A percentile compares a stretch with the other conserved stretches of the same genome.
These are phyloP conservation scores for Rhodomyrtus tomentosa DNA, from an alignment of 345 rosid species.

Conservation along the genomic window DNA sequence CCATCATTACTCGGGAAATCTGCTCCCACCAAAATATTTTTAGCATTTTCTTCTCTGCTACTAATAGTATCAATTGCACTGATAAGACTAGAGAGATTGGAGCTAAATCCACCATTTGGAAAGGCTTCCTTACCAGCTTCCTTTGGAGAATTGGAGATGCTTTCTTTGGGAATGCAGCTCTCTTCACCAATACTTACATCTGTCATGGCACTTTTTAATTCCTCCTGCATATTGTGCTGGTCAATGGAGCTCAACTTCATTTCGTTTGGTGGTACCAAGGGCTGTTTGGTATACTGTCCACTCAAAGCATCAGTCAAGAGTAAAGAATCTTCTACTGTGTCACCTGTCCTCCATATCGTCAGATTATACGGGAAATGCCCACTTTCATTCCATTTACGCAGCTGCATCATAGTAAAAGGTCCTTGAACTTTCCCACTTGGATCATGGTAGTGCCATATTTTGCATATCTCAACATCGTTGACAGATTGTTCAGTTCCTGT, in stretches of 20 bases:
- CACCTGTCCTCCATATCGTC: conserved; percentile 63
- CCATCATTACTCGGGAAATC: neutral
- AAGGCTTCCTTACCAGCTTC: conserved; percentile 13
- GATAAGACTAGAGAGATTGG: conserved; percentile 12
- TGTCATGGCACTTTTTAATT: conserved; percentile 3
- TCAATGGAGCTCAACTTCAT: conserved; percentile 1
- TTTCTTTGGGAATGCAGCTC: conserved; percentile 11
- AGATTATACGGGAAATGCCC: conserved; percentile 69
- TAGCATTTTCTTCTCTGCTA: neutral
- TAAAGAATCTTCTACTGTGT: conserved; percentile 49
- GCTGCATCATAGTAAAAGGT: conserved; percentile 62
- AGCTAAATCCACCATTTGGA: conserved; percentile 19
- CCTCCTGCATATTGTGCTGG: conserved; percentile 5
- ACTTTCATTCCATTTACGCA: conserved; percentile 61
- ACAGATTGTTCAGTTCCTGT: conserved; percentile 25
- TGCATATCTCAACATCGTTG: conserved; percentile 32
- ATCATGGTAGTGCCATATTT: conserved; percentile 80
- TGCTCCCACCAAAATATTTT: neutral
- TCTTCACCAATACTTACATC: conserved; percentile 17
- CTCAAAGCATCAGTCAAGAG: conserved; percentile 68
- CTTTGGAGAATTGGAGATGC: conserved; percentile 12
- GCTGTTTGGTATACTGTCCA: conserved; percentile 23
- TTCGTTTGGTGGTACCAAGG: conserved; percentile 9
- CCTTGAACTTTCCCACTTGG: conserved; percentile 77
- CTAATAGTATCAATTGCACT: neutral